phyloP scores from a whole-genome alignment of 208 protist species.

The Sergeia podlipaevii region DNA sequence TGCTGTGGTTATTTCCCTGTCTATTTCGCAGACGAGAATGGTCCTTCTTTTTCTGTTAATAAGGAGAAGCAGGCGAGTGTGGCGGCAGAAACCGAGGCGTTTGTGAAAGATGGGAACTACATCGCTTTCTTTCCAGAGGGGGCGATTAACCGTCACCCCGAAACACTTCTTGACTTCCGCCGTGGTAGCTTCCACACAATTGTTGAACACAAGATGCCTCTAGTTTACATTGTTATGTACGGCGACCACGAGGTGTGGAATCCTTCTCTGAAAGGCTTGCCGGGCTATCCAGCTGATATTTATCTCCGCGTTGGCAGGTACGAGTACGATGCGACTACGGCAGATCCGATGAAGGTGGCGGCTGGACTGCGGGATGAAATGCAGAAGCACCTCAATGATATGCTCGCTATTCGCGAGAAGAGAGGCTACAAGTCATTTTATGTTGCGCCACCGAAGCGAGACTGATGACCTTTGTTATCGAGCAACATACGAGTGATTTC shows the following conservation, averaged over 20 bases:
- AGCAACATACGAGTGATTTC: too few relatives aligned
- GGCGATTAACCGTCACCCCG: slow-evolving; percentile 52
- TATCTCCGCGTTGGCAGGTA: slow-evolving; percentile 51
- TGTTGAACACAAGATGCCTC: slow-evolving; percentile 36
- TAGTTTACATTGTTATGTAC: slow-evolving; percentile 46
- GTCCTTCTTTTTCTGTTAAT: slow-evolving; percentile 45
- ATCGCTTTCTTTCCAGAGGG: slow-evolving; percentile 79
- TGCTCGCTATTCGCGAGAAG: slow-evolving; percentile 10
- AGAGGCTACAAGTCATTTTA: slow-evolving; percentile 13
- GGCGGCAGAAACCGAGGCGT: slow-evolving; percentile 32
- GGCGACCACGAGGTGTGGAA: slow-evolving; percentile 68
- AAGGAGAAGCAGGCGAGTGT: slow-evolving; percentile 70
- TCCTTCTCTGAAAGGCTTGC: slow-evolving; percentile 27
- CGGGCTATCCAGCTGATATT: slow-evolving; percentile 62
- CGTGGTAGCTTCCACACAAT: slow-evolving; percentile 60
- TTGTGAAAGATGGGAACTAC: slow-evolving; percentile 33
- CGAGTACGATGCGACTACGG: slow-evolving; percentile 35
- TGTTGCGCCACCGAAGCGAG: neutral
- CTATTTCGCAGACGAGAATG: slow-evolving; percentile 57
- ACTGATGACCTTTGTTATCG: too few relatives aligned
- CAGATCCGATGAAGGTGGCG: slow-evolving; percentile 21
- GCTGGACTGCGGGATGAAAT: slow-evolving; percentile 18
- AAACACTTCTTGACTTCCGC: slow-evolving; percentile 58
- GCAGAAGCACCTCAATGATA: slow-evolving; percentile 33
- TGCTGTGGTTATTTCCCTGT: slow-evolving; percentile 69